Base-by-base conservation (phyloP, 1,284 basidiomycete species). In the Austroboletus novae-zelandiae region DNA sequence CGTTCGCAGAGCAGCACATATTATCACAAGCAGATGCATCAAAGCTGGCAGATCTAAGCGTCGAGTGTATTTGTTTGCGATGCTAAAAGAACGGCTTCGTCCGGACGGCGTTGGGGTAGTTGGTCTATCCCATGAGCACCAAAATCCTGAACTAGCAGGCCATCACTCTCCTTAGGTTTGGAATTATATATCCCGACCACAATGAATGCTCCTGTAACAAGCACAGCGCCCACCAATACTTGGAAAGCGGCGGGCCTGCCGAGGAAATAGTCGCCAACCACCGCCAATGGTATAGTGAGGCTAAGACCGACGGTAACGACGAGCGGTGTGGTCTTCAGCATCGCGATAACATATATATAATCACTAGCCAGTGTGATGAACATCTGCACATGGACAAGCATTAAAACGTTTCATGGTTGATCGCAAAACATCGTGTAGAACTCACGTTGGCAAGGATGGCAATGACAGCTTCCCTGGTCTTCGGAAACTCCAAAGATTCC, bases 311-410 rank as follows among this genome's bases (percentile, higher is more conserved):
- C 78, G 1, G 96, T 99, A 13, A 93, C 94, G 20, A 96, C 89
- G 37, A 94, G 74, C 1, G 92, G 96, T 4, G 94, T 96, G 3
- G 95, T 98, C 76, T 97, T 98, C 55, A 99, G 81, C 94, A 98
- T 98, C 6, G 96, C 92, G 9, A 89, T 66, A 30, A 94, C 86
- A 67, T 94, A 95, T 45, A 95, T 71, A 65, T 89, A 95, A 70
- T 96, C 93, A 55, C 87, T 91, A 5, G 81, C 84, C 29, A 91
- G 71, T 1, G 92, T 94, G 63, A 96, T 91, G 39, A 74, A 73
- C 91, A 94, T 96, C 89, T 90, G 57, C 31, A 42, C 30, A 47
- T 13, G 31, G 25, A 23, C 17, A 20, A 39, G 6, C n/a, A 6
- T 14, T 8, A 14, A 23, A 23, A 13, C 13, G 9, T 18, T 36